Percentiles rank a stretch among this genome's conserved stretches.
Evolutionary conservation across 148 eudicot genomes (phyloP).

Genomic region (Chenopodium album): DNA sequence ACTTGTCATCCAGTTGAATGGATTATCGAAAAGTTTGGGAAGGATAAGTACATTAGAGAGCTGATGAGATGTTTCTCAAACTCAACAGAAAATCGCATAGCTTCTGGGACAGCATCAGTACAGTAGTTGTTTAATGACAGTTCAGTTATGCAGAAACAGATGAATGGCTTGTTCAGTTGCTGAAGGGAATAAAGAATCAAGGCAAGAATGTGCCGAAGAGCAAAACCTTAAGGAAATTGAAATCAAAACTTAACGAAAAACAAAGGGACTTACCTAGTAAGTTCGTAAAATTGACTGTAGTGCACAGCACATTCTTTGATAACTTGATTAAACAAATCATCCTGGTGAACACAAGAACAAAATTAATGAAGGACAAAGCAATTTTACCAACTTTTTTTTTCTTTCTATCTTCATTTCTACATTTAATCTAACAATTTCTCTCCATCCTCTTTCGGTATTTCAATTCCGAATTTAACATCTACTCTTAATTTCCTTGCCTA

Average conservation of each 20-base stretch:
- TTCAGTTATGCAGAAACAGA: background rate
- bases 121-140: background rate
- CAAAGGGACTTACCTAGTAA: constrained; percentile 34
- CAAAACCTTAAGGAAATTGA: no score
- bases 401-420: background rate
- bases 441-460: background rate
- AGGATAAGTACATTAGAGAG: background rate
- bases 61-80: background rate
- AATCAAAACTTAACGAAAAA: no score
- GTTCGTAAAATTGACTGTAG: constrained; percentile 74
- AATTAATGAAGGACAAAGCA: background rate
- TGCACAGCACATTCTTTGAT: constrained; percentile 79
- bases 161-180: background rate
- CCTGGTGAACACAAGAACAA: constrained; percentile 44
- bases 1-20: background rate
- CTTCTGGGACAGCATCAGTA: background rate
- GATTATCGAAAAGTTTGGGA: background rate
- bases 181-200: background rate
- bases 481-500: background rate
- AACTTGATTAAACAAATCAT: constrained; percentile 72
- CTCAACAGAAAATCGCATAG: background rate
- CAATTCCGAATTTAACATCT: background rate
- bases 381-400: background rate
- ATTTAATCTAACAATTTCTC: background rate
- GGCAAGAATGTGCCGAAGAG: background rate